phyloP scores from a whole-genome alignment of 345 rosid genomes.

The Salix dunnii region DNA sequence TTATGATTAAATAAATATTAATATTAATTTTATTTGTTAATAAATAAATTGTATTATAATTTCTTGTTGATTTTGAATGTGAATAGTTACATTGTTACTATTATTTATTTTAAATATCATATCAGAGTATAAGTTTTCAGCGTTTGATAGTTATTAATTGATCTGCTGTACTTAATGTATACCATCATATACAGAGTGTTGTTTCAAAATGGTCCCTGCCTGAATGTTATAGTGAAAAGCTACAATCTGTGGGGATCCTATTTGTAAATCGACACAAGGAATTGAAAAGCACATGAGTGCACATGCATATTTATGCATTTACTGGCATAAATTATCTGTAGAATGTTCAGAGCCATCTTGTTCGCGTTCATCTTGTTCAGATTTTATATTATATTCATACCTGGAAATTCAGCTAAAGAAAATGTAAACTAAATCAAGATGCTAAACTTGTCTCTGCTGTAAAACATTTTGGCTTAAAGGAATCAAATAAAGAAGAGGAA shows the following conservation, averaged over 20 bases:
- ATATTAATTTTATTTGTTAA: too few relatives aligned
- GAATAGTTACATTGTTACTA: too few relatives aligned
- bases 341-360: background rate
- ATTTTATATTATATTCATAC: background rate
- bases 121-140: too few relatives aligned
- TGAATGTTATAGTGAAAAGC: conserved; percentile 13
- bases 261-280: background rate
- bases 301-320: background rate
- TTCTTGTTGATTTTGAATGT: too few relatives aligned
- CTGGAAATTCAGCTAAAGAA: background rate
- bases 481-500: conserved; percentile 10
- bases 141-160: too few relatives aligned
- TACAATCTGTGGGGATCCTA: conserved; percentile 1
- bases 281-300: background rate
- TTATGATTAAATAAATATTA: too few relatives aligned
- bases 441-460: background rate
- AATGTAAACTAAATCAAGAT: background rate
- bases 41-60: too few relatives aligned
- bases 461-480: conserved; percentile 1
- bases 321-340: background rate
- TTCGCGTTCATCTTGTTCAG: background rate
- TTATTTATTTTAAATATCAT: too few relatives aligned
- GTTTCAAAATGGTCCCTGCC: conserved; percentile 10
- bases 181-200: background rate
- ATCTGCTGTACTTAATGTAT: background rate